Conservation (phyloP, 1,139 yeast genomes). For the Taiozyma sp. region DNA sequence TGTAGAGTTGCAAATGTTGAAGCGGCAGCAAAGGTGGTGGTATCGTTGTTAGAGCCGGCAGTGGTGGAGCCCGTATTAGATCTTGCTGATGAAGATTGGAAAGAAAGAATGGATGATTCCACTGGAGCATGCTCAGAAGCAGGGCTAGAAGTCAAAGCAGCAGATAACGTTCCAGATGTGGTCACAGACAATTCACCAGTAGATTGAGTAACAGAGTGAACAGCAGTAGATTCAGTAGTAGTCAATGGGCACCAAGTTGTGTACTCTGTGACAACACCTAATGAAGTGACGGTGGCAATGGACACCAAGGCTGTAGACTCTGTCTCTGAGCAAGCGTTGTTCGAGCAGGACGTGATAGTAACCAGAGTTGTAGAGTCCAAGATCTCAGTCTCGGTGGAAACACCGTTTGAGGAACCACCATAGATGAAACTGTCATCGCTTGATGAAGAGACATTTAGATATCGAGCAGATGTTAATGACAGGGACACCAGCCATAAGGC, state of each 20-base stretch:
- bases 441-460: neutral
- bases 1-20: neutral
- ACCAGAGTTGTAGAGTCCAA: conserved; percentile 14
- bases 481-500: neutral
- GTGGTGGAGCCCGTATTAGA: too few species aligned
- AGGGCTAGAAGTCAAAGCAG: too few species aligned
- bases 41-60: too few species aligned
- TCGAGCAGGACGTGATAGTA: conserved; percentile 40
- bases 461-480: neutral
- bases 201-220: conserved; percentile 22
- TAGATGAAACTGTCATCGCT: neutral
- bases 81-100: neutral
- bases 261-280: conserved; percentile 24
- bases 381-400: neutral
- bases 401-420: neutral
- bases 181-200: neutral
- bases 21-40: neutral
- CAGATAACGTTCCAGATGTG: neutral
- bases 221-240: conserved; percentile 25
- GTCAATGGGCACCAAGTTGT: too few species aligned
- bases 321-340: conserved; percentile 32
- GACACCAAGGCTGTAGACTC: conserved; percentile 34
- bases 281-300: conserved; percentile 13
- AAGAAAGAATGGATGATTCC: neutral
- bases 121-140: neutral